phyloP scores from a whole-genome alignment of 176 grass and related monocot species.

The Avena sativa region DNA sequence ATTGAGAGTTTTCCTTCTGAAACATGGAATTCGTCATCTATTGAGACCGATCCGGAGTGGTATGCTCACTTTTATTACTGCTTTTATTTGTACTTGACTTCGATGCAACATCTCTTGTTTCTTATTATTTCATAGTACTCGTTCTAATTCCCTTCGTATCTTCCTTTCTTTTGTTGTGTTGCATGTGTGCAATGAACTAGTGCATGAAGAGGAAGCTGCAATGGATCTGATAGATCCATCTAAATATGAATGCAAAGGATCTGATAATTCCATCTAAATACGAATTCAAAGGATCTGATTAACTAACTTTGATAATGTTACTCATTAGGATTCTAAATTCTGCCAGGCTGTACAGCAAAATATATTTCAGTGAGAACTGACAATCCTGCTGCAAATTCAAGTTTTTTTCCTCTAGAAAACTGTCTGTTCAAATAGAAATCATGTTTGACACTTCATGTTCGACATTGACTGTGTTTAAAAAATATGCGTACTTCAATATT shows the following conservation, averaged over 20 bases:
- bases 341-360: neutral
- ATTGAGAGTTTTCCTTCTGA: slow-evolving; percentile 53
- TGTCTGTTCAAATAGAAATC: slow-evolving; percentile 3
- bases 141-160: neutral
- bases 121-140: neutral
- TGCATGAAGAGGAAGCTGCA: neutral
- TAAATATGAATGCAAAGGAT: neutral
- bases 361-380: neutral
- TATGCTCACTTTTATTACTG: neutral
- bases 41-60: slow-evolving; percentile 45
- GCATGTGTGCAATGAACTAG: neutral
- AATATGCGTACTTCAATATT: neutral
- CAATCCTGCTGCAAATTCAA: neutral
- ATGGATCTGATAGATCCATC: neutral
- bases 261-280: neutral
- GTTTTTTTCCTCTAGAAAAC: neutral
- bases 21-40: slow-evolving; percentile 48
- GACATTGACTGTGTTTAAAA: neutral
- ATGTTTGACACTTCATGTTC: neutral
- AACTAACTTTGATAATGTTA: slow-evolving; percentile 11
- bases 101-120: slow-evolving; percentile 1
- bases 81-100: neutral
- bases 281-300: neutral
- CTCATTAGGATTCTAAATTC: neutral
- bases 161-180: neutral